Evolutionary conservation across 495 filamentous ascomycete species (phyloP).

Genomic region (Neurospora tetraspora): DNA sequence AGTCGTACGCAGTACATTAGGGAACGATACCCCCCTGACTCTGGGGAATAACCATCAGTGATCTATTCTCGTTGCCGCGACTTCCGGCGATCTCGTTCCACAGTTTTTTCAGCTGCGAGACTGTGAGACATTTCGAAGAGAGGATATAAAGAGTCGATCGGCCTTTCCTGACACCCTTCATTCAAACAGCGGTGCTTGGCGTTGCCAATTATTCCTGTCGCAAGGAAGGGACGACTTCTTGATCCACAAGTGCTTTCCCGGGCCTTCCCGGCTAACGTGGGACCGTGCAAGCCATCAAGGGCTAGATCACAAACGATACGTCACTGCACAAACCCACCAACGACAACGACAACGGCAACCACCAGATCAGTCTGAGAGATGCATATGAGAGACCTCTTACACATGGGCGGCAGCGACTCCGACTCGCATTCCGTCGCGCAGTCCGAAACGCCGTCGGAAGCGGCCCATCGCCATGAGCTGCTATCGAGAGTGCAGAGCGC

Average conservation of each 20-base stretch:
- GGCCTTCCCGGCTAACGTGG: too few species aligned
- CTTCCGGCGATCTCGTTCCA: background rate
- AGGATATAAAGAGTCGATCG: background rate
- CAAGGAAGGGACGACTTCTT: too few species aligned
- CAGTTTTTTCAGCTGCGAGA: background rate
- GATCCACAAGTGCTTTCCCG: too few species aligned
- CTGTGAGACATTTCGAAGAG: background rate
- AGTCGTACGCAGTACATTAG: too few species aligned
- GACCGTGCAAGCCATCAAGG: background rate
- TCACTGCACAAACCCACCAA: background rate
- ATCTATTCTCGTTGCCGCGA: background rate
- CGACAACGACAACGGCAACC: background rate
- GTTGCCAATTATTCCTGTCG: background rate
- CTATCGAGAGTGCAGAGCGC: background rate
- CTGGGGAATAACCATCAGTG: too few species aligned
- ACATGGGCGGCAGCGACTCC: background rate
- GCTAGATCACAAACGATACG: background rate
- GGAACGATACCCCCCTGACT: too few species aligned
- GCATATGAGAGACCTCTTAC: background rate
- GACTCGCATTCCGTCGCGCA: background rate
- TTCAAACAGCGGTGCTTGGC: background rate
- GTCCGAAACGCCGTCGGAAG: background rate
- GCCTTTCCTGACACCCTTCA: background rate
- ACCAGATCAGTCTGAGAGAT: background rate
- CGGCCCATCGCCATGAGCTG: background rate